Conservation (phyloP, 78 protist genomes). For the Chrysochromulina parva region DNA sequence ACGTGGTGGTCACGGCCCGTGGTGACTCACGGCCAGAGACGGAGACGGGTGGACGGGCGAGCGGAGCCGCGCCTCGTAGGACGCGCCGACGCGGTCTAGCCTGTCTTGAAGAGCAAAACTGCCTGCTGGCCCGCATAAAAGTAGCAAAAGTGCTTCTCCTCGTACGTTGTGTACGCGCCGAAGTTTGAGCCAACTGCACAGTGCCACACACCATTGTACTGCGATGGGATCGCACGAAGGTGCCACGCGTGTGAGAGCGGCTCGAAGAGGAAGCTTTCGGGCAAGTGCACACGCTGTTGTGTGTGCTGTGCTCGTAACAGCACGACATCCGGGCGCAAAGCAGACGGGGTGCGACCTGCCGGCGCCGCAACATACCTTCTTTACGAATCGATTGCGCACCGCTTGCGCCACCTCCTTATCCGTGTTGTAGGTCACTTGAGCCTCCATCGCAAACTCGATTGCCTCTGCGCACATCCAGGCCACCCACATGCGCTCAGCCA, state of each 20-base stretch:
- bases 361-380: background rate
- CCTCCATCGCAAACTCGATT: background rate
- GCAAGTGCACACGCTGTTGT: background rate
- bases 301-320: background rate
- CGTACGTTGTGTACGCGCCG: slow-evolving; percentile 74
- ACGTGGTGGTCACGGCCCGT: no score
- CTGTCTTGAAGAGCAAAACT: slow-evolving; percentile 50
- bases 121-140: slow-evolving; percentile 68
- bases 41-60: no score
- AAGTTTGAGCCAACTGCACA: slow-evolving; percentile 63
- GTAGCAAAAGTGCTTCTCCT: slow-evolving; percentile 65
- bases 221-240: background rate
- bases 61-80: no score
- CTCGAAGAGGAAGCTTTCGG: no score
- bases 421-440: slow-evolving; percentile 22
- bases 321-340: no score
- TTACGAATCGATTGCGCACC: background rate
- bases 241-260: background rate
- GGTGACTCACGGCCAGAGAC: no score
- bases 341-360: no score
- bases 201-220: slow-evolving; percentile 73
- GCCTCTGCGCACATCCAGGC: background rate
- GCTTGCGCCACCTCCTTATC: slow-evolving; percentile 59
- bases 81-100: slow-evolving; percentile 15
- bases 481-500: background rate